These are phyloP conservation scores for Alnus rubra DNA, from an alignment of 306 rosid genomes.

Conservation along the genomic window DNA sequence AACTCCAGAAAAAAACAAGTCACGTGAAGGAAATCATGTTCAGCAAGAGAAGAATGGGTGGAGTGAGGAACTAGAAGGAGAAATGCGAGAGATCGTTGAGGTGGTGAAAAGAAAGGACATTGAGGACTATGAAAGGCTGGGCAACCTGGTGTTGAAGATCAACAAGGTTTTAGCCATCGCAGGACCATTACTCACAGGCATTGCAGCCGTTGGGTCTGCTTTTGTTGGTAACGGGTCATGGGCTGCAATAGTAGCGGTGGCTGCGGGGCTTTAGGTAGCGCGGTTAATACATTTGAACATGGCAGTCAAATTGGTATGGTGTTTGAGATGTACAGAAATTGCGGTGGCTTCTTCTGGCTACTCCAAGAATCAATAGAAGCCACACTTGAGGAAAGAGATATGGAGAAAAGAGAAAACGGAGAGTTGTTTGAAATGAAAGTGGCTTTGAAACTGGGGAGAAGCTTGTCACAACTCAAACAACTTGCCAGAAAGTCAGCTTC, in stretches of 20 bases:
- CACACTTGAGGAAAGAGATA: conserved; percentile 46
- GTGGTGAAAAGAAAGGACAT: conserved; percentile 57
- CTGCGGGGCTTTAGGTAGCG: conserved; percentile 56
- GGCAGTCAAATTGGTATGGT: conserved; percentile 79
- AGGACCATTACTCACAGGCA: conserved; percentile 70
- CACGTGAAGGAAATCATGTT: background rate
- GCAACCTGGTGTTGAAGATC: conserved; percentile 53
- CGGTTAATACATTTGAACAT: conserved; percentile 54
- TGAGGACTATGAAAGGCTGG: conserved; percentile 67
- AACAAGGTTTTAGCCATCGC: conserved; percentile 62
- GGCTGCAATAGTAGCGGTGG: conserved; percentile 37
- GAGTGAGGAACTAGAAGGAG: conserved; percentile 53
- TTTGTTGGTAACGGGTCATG: conserved; percentile 43
- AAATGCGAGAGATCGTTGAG: conserved; percentile 54
- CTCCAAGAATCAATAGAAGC: conserved; percentile 48
- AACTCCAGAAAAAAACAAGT: background rate
- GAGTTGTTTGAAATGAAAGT: conserved; percentile 54
- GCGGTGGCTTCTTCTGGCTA: conserved; percentile 51
- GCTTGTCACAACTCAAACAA: conserved; percentile 49
- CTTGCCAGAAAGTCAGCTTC: conserved; percentile 53
- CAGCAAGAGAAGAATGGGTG: conserved; percentile 46
- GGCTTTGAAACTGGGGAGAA: conserved; percentile 71
- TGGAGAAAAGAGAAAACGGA: conserved; percentile 68
- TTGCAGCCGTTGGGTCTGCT: conserved; percentile 58
- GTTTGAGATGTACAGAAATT: conserved; percentile 63